Base-by-base conservation (phyloP, 2,329 filamentous ascomycete species). In the Fonsecaea monophora region DNA sequence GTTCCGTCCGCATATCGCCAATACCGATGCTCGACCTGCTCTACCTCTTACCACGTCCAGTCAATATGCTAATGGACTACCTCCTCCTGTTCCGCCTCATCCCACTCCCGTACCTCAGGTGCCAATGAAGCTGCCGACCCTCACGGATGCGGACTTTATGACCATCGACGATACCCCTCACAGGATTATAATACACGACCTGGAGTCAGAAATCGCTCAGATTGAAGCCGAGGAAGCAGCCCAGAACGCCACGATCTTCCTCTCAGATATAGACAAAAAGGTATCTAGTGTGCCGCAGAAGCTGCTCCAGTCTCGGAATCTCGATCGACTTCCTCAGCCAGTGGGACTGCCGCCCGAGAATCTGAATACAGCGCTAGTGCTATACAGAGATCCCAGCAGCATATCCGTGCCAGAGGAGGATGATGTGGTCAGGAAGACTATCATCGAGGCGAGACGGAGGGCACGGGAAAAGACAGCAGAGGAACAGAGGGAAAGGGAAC, bases 141-240 rank as follows among this genome's bases (percentile, higher is more conserved):
- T 66, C n/a, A 15, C 57, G 10, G 59, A 62, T 38, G 37, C 86
- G 69, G 90, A 92, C 72, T 75, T 78, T 64, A 97, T 98, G 94
- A 86, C 90, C 65, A 77, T 98, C 68, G 94, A 98, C 79, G 90
- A 97, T 79, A 90, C 91, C 37, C 91, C 91, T 74, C 85, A 96
- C 81, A 92, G 90, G 75, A 88, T 97, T 67, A 97, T 95, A 83
- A 93, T 99, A 73, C 90, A 94, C 82, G 89, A 96, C 78, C 84
- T 99, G 9, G 93, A 96, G 76, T 90, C 90, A 73, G 94, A 98
- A 79, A 86, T 98, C 55, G 89, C 90, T 13, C 88, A 90, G 70
- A 82, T 85, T 34, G 87, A 90, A 67, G 81, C 83, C 56, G 82
- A 86, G 50, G 84, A 88, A 64, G 79, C 82, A 59, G 66, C 57